A percentile compares a stretch with the other conserved stretches of the same genome.
Conservation (phyloP, 805 yeast species). For the Teunomyces cretensis region DNA sequence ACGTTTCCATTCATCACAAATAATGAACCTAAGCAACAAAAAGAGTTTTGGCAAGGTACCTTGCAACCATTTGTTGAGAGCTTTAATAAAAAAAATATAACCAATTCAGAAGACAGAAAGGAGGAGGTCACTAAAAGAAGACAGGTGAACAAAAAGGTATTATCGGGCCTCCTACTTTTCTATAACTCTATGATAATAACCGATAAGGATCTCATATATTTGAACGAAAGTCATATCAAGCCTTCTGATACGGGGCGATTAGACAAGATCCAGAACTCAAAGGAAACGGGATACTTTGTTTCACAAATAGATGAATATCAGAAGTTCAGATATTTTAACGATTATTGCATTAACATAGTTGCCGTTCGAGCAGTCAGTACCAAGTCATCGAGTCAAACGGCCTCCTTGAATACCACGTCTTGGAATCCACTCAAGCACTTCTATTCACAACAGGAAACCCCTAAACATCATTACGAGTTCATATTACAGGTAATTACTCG, state of each 20-base stretch:
- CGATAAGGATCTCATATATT: slow-evolving; percentile 51
- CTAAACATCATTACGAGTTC: slow-evolving; percentile 42
- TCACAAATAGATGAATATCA: slow-evolving; percentile 14
- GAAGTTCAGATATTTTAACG: slow-evolving; percentile 47
- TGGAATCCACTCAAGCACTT: slow-evolving; percentile 18
- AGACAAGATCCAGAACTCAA: slow-evolving; percentile 23
- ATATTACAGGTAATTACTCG: slow-evolving; percentile 44
- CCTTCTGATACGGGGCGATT: slow-evolving; percentile 38
- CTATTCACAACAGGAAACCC: not conserved
- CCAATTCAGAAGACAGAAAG: slow-evolving; percentile 72
- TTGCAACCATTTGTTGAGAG: slow-evolving; percentile 82
- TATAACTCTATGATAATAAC: slow-evolving; percentile 76
- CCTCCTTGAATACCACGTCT: not conserved
- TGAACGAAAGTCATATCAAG: slow-evolving; percentile 30
- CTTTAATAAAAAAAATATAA: slow-evolving; percentile 69
- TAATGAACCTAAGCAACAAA: slow-evolving; percentile 46
- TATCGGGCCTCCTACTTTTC: slow-evolving; percentile 61
- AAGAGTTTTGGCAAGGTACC: slow-evolving; percentile 68
- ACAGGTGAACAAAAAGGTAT: slow-evolving; percentile 59
- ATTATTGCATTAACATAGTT: slow-evolving; percentile 62
- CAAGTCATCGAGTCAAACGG: slow-evolving; percentile 7
- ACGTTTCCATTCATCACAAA: slow-evolving; percentile 74
- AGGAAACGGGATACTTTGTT: not conserved
- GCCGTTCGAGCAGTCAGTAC: slow-evolving; percentile 51
- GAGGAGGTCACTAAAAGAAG: slow-evolving; percentile 64